A percentile compares a stretch with the other conserved stretches of the same genome.
Evolutionary conservation across 805 yeast genomes (phyloP).

Genomic region (Danielozyma ontarioensis): DNA sequence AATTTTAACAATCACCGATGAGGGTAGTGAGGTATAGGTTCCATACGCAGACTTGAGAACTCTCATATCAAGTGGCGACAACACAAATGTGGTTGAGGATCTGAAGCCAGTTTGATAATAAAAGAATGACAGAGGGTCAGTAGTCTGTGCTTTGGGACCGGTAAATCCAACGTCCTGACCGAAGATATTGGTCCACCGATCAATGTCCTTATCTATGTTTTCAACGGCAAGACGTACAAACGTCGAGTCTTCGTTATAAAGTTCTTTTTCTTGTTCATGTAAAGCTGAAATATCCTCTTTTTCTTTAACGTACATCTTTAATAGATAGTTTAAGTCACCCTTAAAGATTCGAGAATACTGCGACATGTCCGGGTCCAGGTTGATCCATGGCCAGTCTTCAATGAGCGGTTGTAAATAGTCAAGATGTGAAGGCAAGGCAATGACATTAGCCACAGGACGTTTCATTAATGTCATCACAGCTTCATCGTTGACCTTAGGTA

Average conservation of each 20-base stretch:
- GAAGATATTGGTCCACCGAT: conserved; percentile 30
- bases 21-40: conserved; percentile 62
- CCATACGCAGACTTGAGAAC: conserved; percentile 61
- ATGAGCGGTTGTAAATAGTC: conserved; percentile 23
- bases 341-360: conserved; percentile 64
- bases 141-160: background rate
- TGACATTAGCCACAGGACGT: conserved; percentile 34
- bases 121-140: conserved; percentile 39
- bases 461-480: conserved; percentile 61
- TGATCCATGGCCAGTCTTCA: conserved; percentile 53
- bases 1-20: conserved; percentile 52
- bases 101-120: conserved; percentile 78
- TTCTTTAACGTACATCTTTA: conserved; percentile 56
- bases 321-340: conserved; percentile 53
- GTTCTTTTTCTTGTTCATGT: conserved; percentile 50
- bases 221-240: conserved; percentile 51
- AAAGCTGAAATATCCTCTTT: conserved; percentile 46
- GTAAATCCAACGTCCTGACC: conserved; percentile 1
- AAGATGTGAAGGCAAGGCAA: conserved; percentile 45
- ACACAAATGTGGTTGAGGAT: conserved; percentile 54
- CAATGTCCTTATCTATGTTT: conserved; percentile 46
- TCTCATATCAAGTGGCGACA: conserved; percentile 76
- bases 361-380: conserved; percentile 19
- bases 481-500: conserved; percentile 53
- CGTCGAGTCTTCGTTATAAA: conserved; percentile 57